phyloP scores from a whole-genome alignment of 176 grass and related monocot genomes.

The Triticum turgidum region DNA sequence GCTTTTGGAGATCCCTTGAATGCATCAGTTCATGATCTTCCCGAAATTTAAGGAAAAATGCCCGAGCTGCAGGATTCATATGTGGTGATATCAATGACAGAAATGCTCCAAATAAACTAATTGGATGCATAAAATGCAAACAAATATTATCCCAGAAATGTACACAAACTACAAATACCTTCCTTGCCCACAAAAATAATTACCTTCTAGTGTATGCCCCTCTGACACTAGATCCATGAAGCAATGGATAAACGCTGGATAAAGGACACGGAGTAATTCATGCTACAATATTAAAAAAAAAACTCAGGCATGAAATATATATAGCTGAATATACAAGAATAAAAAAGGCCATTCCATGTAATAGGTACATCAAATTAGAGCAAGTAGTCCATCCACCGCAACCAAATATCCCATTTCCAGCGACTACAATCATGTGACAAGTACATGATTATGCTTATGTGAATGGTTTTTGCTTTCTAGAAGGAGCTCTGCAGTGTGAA shows the following conservation, averaged over 20 bases:
- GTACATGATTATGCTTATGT: not conserved
- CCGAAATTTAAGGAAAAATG: conserved; percentile 83
- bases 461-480: not conserved
- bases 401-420: not conserved
- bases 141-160: conserved; percentile 5
- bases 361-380: not conserved
- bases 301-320: conserved; percentile 17
- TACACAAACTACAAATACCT: conserved; percentile 43
- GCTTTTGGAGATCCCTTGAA: conserved; percentile 87
- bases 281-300: conserved; percentile 52
- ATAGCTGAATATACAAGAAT: conserved; percentile 19
- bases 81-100: not conserved
- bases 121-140: conserved; percentile 16
- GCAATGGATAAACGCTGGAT: conserved; percentile 90
- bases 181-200: conserved; percentile 28
- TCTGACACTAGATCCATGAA: conserved; percentile 97
- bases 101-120: conserved; percentile 10
- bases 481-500: not conserved
- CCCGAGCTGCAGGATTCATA: conserved; percentile 57
- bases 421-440: conserved; percentile 8
- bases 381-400: not conserved
- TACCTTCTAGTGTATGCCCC: conserved; percentile 85
- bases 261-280: conserved; percentile 80
- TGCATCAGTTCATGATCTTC: conserved; percentile 93
- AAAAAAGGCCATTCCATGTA: not conserved